Evolutionary conservation across 495 filamentous ascomycete genomes (phyloP), one percentile per base, ranked within the genome.

Genomic region (Durotheca rogersii): DNA sequence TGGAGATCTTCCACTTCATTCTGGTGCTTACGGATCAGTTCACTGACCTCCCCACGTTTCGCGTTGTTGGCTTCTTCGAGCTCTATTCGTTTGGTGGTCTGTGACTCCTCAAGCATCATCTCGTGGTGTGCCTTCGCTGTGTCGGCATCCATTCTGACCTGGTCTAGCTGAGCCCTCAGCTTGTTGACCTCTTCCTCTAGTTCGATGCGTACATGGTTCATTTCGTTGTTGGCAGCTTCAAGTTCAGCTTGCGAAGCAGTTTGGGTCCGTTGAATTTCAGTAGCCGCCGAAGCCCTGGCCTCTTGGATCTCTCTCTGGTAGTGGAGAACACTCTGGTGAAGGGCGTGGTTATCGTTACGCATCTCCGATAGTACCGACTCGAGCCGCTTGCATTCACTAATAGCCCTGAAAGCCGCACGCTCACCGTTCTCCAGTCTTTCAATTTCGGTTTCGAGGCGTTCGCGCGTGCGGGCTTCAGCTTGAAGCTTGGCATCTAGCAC

Each of bases 271-370:
- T 91, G 81, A 42, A 90, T 80, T 60, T 97, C 92, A 9, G 81
- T 72, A 19, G 81, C 82, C 30, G 78, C 87, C 18, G 81, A 81
- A 53, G 92, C 87, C 41, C 84, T 83, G 34, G 90, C 86, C 60
- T 93, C 86, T 50, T 88, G 81, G 54, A 87, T 85, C 62, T 96
- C 90, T 41, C 89, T 80, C 68, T 93, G 84, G 64, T 82, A 84
- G n/a, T 81, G 81, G 40, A 85, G 77, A 29, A 83, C 79, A 47
- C 68, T 74, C 60, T 81, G 79, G 41, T 82, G 75, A 52, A 89
- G 72, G 38, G 84, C 79, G 44, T 83, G 74, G 57, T 82, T 87
- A 61, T 94, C 86, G 20, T 76, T 71, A 41, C 84, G 79, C 30
- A 93, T 70, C 54, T 80, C 75, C 34, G 70, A 69, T n/a, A 89